Conservation (phyloP, 2,329 filamentous ascomycete species). For the Lasiodiplodia theobromae region DNA sequence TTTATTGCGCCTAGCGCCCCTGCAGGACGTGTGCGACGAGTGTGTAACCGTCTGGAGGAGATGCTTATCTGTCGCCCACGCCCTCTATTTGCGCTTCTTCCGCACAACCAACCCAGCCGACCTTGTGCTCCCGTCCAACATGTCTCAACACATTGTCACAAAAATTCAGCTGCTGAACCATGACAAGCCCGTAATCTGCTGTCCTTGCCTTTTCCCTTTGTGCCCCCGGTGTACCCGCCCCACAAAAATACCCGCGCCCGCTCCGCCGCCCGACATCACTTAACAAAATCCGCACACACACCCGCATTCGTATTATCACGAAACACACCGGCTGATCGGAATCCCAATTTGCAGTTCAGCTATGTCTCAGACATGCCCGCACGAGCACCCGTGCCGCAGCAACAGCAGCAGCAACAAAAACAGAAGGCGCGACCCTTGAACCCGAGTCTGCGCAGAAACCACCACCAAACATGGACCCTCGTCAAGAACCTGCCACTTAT, state of each 20-base stretch:
- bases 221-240: neutral
- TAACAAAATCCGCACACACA: neutral
- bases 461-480: constrained; percentile 5
- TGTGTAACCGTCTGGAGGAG: neutral
- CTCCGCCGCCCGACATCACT: neutral
- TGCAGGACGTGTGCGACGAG: constrained; percentile 14
- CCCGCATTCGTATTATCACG: neutral
- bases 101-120: neutral
- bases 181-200: constrained; percentile 19
- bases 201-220: constrained; percentile 9
- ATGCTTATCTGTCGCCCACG: constrained; percentile 4
- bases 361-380: constrained; percentile 19
- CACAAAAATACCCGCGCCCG: neutral
- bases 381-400: neutral
- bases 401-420: neutral
- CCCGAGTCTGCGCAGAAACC: neutral
- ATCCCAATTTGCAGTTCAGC: constrained; percentile 10
- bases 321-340: neutral
- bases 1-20: constrained; percentile 7
- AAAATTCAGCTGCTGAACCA: constrained; percentile 17
- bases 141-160: constrained; percentile 13
- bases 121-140: neutral
- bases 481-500: constrained; percentile 10
- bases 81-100: neutral
- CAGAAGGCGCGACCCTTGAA: neutral